Conservation (phyloP, 2,329 filamentous ascomycete species). For the Fusarium fujikuroi region DNA sequence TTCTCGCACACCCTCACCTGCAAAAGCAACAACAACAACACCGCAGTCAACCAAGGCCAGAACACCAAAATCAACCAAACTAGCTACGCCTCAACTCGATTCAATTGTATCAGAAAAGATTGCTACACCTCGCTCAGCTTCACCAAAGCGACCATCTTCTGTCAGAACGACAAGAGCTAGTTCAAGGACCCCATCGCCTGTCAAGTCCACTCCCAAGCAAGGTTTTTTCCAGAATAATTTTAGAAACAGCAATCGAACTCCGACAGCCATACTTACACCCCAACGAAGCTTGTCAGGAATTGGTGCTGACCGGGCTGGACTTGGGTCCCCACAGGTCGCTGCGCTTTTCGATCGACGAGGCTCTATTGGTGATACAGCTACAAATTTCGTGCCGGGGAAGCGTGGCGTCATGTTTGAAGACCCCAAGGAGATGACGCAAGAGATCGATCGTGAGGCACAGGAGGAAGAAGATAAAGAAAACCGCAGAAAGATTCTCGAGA, state of each 20-base stretch:
- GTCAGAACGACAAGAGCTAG: conserved; percentile 18
- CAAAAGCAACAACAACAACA: conserved; percentile 34
- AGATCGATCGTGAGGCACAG: conserved; percentile 69
- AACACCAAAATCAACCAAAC: conserved; percentile 44
- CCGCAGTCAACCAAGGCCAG: conserved; percentile 36
- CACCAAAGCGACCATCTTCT: conserved; percentile 31
- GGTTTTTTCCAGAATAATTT: conserved; percentile 65
- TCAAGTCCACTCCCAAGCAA: conserved; percentile 42
- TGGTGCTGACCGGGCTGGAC: conserved; percentile 74
- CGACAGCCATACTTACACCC: conserved; percentile 69
- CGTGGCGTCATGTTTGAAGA: conserved; percentile 71
- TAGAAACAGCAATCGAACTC: conserved; percentile 67
- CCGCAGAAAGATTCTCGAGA: conserved; percentile 64
- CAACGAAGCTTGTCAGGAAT: conserved; percentile 71
- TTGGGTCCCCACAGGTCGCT: conserved; percentile 80
- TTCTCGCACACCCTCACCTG: conserved; percentile 42
- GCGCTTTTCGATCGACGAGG: conserved; percentile 76
- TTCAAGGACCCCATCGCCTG: conserved; percentile 41
- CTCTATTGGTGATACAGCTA: conserved; percentile 75
- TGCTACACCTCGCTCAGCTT: conserved; percentile 33
- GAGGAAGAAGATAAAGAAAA: conserved; percentile 71
- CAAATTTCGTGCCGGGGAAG: conserved; percentile 68
- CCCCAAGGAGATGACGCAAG: conserved; percentile 69
- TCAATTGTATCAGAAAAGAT: conserved; percentile 24
- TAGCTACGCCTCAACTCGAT: conserved; percentile 34